Conservation (phyloP, 352 stramenopile genomes). For the Peronospora destructor region DNA sequence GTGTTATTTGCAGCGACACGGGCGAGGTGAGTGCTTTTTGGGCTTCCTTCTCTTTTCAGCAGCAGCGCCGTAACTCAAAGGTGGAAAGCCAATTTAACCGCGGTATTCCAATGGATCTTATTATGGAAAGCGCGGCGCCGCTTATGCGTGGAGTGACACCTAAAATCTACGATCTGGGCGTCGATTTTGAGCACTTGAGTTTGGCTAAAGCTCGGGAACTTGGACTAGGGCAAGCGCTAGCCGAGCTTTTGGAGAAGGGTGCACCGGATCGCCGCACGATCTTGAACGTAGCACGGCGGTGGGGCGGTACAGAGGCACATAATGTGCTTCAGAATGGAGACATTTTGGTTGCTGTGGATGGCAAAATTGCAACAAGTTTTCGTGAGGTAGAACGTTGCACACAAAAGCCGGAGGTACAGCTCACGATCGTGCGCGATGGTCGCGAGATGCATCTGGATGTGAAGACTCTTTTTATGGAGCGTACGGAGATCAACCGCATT, state of each 20-base stretch:
- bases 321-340: conserved; percentile 76
- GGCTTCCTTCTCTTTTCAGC: conserved; percentile 84
- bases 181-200: conserved; percentile 85
- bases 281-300: conserved; percentile 67
- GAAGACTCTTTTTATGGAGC: conserved; percentile 75
- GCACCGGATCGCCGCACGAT: conserved; percentile 67
- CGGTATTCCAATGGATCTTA: conserved; percentile 80
- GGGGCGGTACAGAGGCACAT: conserved; percentile 65
- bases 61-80: conserved; percentile 60
- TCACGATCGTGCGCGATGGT: conserved; percentile 84
- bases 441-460: conserved; percentile 59
- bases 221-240: conserved; percentile 70
- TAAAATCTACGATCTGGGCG: conserved; percentile 72
- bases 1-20: conserved; percentile 63
- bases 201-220: conserved; percentile 85
- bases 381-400: conserved; percentile 75
- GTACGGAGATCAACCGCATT: conserved; percentile 86
- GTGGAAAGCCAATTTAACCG: conserved; percentile 85
- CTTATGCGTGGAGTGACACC: conserved; percentile 65
- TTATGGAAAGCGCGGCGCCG: conserved; percentile 79
- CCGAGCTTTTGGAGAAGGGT: conserved; percentile 68
- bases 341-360: conserved; percentile 81
- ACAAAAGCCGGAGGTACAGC: conserved; percentile 68
- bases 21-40: conserved; percentile 79
- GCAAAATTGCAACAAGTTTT: conserved; percentile 80